Evolutionary conservation across 139 green algal species (phyloP), one percentile per base, ranked within the genome.

Genomic region (Parachlorella kessleri): DNA sequence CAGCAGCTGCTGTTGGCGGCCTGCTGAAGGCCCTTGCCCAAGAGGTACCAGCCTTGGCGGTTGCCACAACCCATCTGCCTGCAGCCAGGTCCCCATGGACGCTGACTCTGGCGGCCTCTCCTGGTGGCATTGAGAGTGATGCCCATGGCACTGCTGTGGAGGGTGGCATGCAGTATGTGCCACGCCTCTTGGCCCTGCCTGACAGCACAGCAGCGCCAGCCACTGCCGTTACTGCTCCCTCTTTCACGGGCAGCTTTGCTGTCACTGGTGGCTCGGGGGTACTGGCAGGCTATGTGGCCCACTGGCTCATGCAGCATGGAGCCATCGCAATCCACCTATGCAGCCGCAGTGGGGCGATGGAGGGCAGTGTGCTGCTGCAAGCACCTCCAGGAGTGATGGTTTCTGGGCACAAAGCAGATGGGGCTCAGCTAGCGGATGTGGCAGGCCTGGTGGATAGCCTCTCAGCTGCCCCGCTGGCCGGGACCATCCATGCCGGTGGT

Each of bases 401-500:
- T n/a, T n/a, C n/a, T n/a, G n/a, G n/a, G n/a, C n/a, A n/a, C n/a
- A n/a, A n/a, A 59, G 48, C 48, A 59, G 48, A 59, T 59, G 48
- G 14, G 48, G 48, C 48, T 18, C 14, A 59, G 48, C 26, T 81
- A 42, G 66, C 33, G 8, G 75, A 81, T 41, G 48, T 63, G 24
- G 42, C 36, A 42, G 10, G 1, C 3, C 28, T 81, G 66, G 14
- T 42, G 3, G 36, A 6, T 1, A 4, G 7, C 32, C 24, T 6
- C 30, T 3, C 33, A n/a, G 28, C 36, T 33, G n/a, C 2, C 9
- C 9, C 5, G 28, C 28, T 77, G 18, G 26, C 30, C 10, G 72
- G 40, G 42, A 68, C 95, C 33, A 41, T 97, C 8, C 92, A 93
- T 77, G 91, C 91, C 5, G 90, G 90, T 28, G 93, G 93, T n/a